phyloP scores from a whole-genome alignment of 768 basidiomycete species.

The Agaricus sinodeliciosus region DNA sequence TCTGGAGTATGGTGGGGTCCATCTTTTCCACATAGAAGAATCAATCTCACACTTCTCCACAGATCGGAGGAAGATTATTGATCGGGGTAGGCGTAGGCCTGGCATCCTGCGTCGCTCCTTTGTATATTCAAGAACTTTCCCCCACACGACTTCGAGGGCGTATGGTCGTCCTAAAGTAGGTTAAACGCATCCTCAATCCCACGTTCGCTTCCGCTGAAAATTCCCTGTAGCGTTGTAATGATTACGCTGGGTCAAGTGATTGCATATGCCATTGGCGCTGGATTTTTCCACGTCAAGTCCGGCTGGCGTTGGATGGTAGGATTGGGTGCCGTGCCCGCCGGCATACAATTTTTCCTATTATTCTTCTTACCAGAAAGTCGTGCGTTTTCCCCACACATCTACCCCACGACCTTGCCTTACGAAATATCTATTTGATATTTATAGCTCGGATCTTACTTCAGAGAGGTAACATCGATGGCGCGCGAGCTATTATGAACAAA shows the following conservation, averaged over 20 bases:
- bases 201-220: not conserved
- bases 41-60: not conserved
- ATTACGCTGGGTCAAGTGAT: slow-evolving; percentile 80
- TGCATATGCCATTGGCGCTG: slow-evolving; percentile 69
- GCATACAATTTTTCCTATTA: slow-evolving; percentile 51
- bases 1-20: slow-evolving; percentile 57
- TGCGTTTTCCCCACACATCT: slow-evolving; percentile 26
- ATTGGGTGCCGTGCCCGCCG: slow-evolving; percentile 64
- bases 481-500: slow-evolving; percentile 49
- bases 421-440: not conserved
- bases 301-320: slow-evolving; percentile 89
- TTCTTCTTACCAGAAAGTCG: slow-evolving; percentile 75
- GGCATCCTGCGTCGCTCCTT: slow-evolving; percentile 71
- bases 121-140: slow-evolving; percentile 81
- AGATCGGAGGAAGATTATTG: slow-evolving; percentile 70
- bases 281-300: slow-evolving; percentile 45
- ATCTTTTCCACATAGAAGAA: not conserved
- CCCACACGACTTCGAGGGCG: slow-evolving; percentile 68
- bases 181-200: slow-evolving; percentile 5
- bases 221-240: slow-evolving; percentile 49
- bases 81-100: slow-evolving; percentile 71
- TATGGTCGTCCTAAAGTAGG: slow-evolving; percentile 68
- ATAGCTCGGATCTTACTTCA: slow-evolving; percentile 57
- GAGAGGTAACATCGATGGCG: slow-evolving; percentile 41
- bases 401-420: not conserved